Conservation (phyloP, 805 yeast genomes). For the Metschnikowia lachancei region DNA sequence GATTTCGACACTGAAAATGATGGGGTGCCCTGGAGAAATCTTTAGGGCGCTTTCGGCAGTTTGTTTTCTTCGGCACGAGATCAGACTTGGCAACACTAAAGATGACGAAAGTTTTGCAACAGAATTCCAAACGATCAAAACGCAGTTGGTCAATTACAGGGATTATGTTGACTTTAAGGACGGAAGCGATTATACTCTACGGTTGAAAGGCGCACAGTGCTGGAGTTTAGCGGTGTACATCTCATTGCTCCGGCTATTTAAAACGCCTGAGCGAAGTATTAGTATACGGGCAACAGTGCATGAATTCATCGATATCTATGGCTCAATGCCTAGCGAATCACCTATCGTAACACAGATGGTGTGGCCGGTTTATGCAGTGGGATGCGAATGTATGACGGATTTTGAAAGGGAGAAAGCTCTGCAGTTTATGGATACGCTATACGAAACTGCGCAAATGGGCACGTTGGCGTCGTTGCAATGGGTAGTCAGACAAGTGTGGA, state of each 20-base stretch:
- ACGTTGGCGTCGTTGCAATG: slow-evolving; percentile 44
- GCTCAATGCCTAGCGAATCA: slow-evolving; percentile 43
- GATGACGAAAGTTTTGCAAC: slow-evolving; percentile 12
- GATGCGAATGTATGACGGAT: slow-evolving; percentile 39
- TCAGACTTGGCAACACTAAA: slow-evolving; percentile 9
- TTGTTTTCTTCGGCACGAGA: slow-evolving; percentile 37
- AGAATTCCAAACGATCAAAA: slow-evolving; percentile 34
- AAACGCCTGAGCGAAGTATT: slow-evolving; percentile 26
- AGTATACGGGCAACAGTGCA: slow-evolving; percentile 31
- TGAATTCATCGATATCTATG: slow-evolving; percentile 50
- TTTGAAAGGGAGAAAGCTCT: slow-evolving; percentile 31
- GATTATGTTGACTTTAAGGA: slow-evolving; percentile 39
- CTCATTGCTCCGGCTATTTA: slow-evolving; percentile 27
- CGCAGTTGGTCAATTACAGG: slow-evolving; percentile 42
- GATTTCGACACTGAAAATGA: slow-evolving; percentile 50
- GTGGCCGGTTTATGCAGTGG: slow-evolving; percentile 56
- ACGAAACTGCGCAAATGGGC: slow-evolving; percentile 53
- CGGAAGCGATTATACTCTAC: slow-evolving; percentile 32
- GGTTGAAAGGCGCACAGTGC: slow-evolving; percentile 54
- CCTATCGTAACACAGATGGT: slow-evolving; percentile 60
- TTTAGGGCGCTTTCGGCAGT: slow-evolving; percentile 46
- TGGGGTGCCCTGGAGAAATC: slow-evolving; percentile 62
- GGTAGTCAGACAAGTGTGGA: slow-evolving; percentile 48
- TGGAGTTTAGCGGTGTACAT: slow-evolving; percentile 47
- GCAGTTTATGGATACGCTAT: slow-evolving; percentile 40